Evolutionary conservation across 208 protist genomes (phyloP).

Genomic region (Trypanosoma vivax): DNA sequence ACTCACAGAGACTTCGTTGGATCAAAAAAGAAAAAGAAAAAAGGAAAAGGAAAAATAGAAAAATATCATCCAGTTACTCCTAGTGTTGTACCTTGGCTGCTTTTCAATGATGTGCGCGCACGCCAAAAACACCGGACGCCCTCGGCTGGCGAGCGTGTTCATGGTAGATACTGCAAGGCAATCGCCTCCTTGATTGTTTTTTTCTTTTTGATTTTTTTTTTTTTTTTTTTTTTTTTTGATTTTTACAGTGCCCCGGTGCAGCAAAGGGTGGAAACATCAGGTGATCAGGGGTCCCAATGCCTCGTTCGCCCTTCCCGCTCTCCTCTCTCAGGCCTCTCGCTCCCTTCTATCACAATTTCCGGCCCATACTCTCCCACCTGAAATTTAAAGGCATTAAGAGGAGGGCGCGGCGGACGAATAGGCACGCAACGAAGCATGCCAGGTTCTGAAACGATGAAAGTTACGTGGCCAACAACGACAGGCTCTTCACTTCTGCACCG

Average conservation of each 20-base stretch:
- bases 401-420: constrained; percentile 20
- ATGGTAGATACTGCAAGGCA: too few relatives aligned
- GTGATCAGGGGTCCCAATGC: neutral
- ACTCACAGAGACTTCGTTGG: neutral
- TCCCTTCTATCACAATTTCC: constrained; percentile 8
- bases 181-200: neutral
- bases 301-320: too few relatives aligned
- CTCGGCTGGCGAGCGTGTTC: too few relatives aligned
- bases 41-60: constrained; percentile 12
- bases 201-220: constrained; percentile 16
- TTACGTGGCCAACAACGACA: constrained; percentile 36
- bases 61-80: constrained; percentile 6
- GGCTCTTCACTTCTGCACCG: constrained; percentile 52
- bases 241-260: neutral
- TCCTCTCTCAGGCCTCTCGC: too few relatives aligned
- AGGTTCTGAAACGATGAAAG: constrained; percentile 63
- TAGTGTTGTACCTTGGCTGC: constrained; percentile 9
- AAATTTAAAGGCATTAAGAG: constrained; percentile 28
- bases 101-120: neutral
- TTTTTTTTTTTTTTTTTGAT: too few relatives aligned
- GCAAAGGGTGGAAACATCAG: neutral
- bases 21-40: constrained; percentile 1
- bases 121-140: too few relatives aligned
- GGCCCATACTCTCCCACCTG: neutral
- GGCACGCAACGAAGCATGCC: constrained; percentile 49